Evolutionary conservation across 495 filamentous ascomycete species (phyloP), one percentile per base, ranked within the genome.

Genomic region (Neurospora sp.): DNA sequence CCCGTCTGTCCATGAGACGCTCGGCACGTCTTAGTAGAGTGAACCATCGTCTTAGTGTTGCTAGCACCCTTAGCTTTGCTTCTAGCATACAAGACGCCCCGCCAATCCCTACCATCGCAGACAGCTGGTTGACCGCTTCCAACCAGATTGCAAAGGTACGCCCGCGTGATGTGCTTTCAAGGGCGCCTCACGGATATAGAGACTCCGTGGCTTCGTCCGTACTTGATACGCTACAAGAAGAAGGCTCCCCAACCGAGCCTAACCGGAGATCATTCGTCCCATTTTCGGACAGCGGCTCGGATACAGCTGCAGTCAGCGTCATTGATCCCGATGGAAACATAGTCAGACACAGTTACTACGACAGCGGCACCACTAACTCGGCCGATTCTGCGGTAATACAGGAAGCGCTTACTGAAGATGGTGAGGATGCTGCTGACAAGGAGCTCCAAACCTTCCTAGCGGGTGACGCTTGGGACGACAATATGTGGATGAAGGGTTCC

Each of bases 401-500:
- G 73, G 85, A 87, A 7, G 87, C 92, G 1, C 85, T 97, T 37
- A 92, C 91, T 76, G 90, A 94, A 47, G 95, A 98, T 77, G 94
- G 93, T 31, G 94, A 97, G 79, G 94, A 97, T 74, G 89, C 90
- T 20, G 89, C 90, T 20, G 92, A 94, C 76, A 89, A 90, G 75
- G 90, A 90, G 71, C 85, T 94, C 6, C 90, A 93, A 74, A 88
- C 85, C 76, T 97, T 97, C 85, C 85, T 98, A 45, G 90, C 93
- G 45, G 93, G 93, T 41, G 94, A 98, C 78, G 93, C 93, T 38
- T 98, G 96, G 88, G 93, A 96, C 72, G 92, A 96, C 53, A 90
- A 94, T 82, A 94, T 95, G 78, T 99, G 97, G 94, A 99, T 99
- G 94, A 97, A 98, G 82, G 96, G 96, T 77, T 93, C 94, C 16